Base-by-base conservation (phyloP, 352 stramenopile species). In the Phytophthora sojae region DNA sequence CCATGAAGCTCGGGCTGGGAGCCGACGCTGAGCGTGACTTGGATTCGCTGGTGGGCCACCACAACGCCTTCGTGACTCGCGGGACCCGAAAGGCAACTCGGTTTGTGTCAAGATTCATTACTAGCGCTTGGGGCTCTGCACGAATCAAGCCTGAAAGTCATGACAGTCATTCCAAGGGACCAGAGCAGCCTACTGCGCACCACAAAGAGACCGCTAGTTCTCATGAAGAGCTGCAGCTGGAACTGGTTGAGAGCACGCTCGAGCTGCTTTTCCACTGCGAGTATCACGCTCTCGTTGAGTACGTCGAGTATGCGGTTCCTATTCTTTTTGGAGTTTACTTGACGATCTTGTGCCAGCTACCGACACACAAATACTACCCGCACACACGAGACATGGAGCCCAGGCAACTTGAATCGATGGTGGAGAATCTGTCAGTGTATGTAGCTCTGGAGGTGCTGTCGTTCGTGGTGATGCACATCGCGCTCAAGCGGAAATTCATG, bases 251-350 rank as follows among this genome's bases (percentile, higher is more conserved):
- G 45, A 69, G 56, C 42, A 60, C 53, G 8, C 66, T 73, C 3
- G 11, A 66, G 8, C 26, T 81, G 12, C 57, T 81, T 9, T 81
- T 81, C 23, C 61, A 66, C n/a, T 63, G 47, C 30, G 73, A 81
- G 32, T 80, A 73, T 50, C 61, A 65, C 5, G 47, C 64, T 14
- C 53, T 78, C 0, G 53, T 72, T 4, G 57, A 74, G 45, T 81
- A 76, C 21, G 63, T 81, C 45, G 70, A 78, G 42, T 75, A 57
- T 44, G 52, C 61, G 6, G 59, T 81, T 1, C 73, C 73, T 5
- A 57, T 64, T 5, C 51, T 80, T 19, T 80, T 73, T 30, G 25
- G 49, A 0, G 11, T 67, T 2, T 76, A 80, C 35, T 29, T 71
- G 4, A 23, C 53, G 0, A 59, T 76, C n/a, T n/a, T 80, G 1